phyloP scores from a whole-genome alignment of 2,329 filamentous ascomycete species.

The Pseudogymnoascus sp. region DNA sequence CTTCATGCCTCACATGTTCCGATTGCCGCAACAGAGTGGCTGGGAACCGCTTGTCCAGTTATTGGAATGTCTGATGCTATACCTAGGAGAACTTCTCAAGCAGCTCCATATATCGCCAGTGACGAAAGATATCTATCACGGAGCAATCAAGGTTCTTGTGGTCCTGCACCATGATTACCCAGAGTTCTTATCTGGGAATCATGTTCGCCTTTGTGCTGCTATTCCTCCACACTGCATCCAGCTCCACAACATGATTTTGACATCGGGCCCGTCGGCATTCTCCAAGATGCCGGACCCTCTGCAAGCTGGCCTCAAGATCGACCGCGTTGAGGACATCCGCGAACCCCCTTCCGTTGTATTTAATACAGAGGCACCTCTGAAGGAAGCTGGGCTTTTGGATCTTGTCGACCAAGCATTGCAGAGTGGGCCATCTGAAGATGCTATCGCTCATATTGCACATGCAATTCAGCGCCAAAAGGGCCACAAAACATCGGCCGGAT shows the following conservation, averaged over 20 bases:
- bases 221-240: conserved; percentile 81
- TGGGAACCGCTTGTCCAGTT: conserved; percentile 71
- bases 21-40: conserved; percentile 59
- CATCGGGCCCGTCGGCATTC: conserved; percentile 62
- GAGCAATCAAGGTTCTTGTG: conserved; percentile 72
- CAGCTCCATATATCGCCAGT: conserved; percentile 59
- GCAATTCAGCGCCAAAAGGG: conserved; percentile 56
- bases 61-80: conserved; percentile 62
- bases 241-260: conserved; percentile 79
- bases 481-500: conserved; percentile 57
- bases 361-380: conserved; percentile 50
- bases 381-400: conserved; percentile 47
- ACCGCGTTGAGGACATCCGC: conserved; percentile 67
- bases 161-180: conserved; percentile 91
- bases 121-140: conserved; percentile 78
- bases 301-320: conserved; percentile 65
- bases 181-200: conserved; percentile 84
- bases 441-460: conserved; percentile 68
- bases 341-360: conserved; percentile 58
- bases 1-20: conserved; percentile 73
- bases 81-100: conserved; percentile 74
- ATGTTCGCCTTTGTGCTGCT: conserved; percentile 71
- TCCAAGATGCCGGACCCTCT: conserved; percentile 68
- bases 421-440: conserved; percentile 60
- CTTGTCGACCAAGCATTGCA: conserved; percentile 54